phyloP scores from a whole-genome alignment of 257 asterid genomes.

The Solanum raphanifolium region DNA sequence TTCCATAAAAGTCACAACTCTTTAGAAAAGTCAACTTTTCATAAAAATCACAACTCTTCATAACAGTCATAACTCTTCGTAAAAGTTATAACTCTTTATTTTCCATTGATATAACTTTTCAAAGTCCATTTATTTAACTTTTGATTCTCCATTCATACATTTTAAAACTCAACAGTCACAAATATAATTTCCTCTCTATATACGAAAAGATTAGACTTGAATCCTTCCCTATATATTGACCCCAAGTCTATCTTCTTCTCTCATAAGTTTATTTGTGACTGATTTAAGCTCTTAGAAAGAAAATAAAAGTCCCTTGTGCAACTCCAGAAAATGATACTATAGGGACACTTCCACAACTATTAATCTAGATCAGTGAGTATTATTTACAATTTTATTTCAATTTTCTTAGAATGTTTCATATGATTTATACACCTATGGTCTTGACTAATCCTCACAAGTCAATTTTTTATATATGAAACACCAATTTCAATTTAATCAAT shows the following conservation, averaged over 20 bases:
- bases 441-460: background rate
- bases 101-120: too few relatives aligned
- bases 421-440: background rate
- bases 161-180: too few relatives aligned
- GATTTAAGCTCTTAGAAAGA: background rate
- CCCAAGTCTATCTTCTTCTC: background rate
- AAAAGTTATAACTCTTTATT: too few relatives aligned
- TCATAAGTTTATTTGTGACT: too few relatives aligned
- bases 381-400: background rate
- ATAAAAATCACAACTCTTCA: too few relatives aligned
- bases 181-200: too few relatives aligned
- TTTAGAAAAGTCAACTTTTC: too few relatives aligned
- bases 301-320: background rate
- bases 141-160: too few relatives aligned
- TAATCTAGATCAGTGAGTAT: constrained; percentile 59
- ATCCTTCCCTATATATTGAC: background rate
- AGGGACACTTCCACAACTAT: constrained; percentile 5
- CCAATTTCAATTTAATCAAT: background rate
- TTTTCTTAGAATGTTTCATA: background rate
- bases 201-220: background rate
- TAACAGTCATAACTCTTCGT: too few relatives aligned
- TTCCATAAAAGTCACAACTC: too few relatives aligned
- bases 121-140: too few relatives aligned
- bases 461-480: background rate
- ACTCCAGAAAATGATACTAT: constrained; percentile 5